phyloP scores from a whole-genome alignment of 2,329 filamentous ascomycete genomes.

The Penicillium sumatraense region DNA sequence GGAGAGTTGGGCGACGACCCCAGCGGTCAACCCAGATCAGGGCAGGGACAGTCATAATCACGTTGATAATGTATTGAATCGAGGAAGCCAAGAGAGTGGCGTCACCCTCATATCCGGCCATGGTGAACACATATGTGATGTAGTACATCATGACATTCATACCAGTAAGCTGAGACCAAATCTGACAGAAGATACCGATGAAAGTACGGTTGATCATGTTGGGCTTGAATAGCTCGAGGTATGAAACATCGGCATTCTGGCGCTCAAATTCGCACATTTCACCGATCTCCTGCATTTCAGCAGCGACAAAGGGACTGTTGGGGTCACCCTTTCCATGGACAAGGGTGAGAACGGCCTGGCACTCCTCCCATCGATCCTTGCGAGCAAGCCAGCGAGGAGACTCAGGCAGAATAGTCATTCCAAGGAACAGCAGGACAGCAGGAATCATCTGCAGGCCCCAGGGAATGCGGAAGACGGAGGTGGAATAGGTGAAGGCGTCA shows the following conservation, averaged over 20 bases:
- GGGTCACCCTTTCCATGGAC: constrained; percentile 70
- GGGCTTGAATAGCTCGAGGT: constrained; percentile 73
- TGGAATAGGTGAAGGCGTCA: constrained; percentile 31
- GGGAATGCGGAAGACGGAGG: constrained; percentile 65
- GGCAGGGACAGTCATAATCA: constrained; percentile 76
- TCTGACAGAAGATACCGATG: constrained; percentile 73
- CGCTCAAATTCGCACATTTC: constrained; percentile 76
- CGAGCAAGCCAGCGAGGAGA: constrained; percentile 68
- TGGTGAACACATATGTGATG: constrained; percentile 71
- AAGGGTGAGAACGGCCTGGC: constrained; percentile 54
- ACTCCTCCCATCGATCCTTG: constrained; percentile 63
- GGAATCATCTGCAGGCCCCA: constrained; percentile 70
- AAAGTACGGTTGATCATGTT: constrained; percentile 75
- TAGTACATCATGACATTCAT: constrained; percentile 78
- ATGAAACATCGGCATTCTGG: constrained; percentile 69
- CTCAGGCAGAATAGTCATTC: constrained; percentile 59
- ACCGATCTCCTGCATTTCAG: constrained; percentile 73
- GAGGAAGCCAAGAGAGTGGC: constrained; percentile 67
- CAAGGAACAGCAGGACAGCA: constrained; percentile 60
- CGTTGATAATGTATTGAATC: constrained; percentile 80
- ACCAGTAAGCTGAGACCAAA: constrained; percentile 76
- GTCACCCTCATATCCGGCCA: constrained; percentile 68
- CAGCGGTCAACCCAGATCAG: constrained; percentile 75
- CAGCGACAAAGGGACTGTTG: constrained; percentile 67
- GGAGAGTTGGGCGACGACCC: constrained; percentile 71